A percentile compares a stretch with the other conserved stretches of the same genome.
Evolutionary conservation across 2,329 filamentous ascomycete genomes (phyloP).

Genomic region (Neonectria faginata): DNA sequence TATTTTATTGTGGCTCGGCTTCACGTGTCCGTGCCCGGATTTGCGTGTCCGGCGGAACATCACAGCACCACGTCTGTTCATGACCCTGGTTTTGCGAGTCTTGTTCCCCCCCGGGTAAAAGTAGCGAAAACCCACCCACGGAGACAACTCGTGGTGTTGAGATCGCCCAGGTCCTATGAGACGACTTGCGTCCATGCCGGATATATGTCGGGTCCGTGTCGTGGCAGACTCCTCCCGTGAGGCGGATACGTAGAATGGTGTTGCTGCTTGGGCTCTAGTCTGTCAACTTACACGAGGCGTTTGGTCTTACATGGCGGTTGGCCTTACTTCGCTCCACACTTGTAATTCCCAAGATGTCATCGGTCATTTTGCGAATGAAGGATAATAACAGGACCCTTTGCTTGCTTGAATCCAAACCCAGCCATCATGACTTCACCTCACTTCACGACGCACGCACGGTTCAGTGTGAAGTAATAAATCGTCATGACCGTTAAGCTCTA

Average conservation of each 20-base stretch:
- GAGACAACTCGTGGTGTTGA: neutral
- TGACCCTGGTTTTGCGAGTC: neutral
- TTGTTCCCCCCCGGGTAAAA: neutral
- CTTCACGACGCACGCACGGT: neutral
- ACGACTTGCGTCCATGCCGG: neutral
- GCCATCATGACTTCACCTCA: neutral
- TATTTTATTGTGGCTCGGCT: neutral
- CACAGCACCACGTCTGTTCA: neutral
- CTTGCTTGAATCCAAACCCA: too few species aligned
- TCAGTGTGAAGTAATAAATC: conserved; percentile 14
- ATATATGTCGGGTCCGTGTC: neutral
- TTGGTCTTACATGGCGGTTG: too few species aligned
- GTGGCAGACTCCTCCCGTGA: neutral
- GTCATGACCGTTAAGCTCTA: conserved; percentile 37
- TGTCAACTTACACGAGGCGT: too few species aligned
- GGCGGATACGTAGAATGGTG: neutral
- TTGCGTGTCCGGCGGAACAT: conserved; percentile 1
- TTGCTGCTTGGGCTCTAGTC: neutral
- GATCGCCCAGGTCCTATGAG: neutral
- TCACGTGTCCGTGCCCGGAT: neutral
- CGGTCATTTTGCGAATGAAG: too few species aligned
- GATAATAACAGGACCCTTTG: too few species aligned
- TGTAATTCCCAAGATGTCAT: too few species aligned
- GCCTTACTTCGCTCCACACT: too few species aligned
- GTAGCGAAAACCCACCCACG: neutral